Conservation (phyloP, 164 flowering plant genomes). For the Platanus orientalis region DNA sequence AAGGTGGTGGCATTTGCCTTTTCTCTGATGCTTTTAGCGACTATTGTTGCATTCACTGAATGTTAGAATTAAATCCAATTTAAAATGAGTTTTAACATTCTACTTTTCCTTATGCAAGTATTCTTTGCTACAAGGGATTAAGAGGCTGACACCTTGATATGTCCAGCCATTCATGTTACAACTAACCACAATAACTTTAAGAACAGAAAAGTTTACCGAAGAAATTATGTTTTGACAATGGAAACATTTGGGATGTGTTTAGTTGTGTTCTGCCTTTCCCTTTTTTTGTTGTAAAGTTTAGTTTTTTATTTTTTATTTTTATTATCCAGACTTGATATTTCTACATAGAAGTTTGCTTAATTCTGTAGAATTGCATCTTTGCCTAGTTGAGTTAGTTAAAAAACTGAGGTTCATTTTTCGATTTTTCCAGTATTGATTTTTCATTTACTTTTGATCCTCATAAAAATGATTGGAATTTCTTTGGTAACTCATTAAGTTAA, state of each 20-base stretch:
- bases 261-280: too few species aligned
- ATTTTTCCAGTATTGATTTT: background rate
- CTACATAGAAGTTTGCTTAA: background rate
- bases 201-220: background rate
- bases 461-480: too few species aligned
- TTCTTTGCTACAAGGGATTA: background rate
- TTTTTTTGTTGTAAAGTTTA: background rate
- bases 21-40: background rate
- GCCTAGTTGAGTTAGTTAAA: background rate
- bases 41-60: background rate
- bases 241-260: too few species aligned
- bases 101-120: background rate
- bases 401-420: background rate
- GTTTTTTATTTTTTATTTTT: background rate
- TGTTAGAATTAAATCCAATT: background rate
- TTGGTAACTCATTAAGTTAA: background rate
- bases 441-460: background rate
- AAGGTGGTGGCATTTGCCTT: conserved; percentile 49
- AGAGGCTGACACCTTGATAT: background rate
- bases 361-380: background rate
- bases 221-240: background rate
- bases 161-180: background rate
- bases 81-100: background rate
- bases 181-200: background rate
- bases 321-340: too few species aligned